Percentiles rank a stretch among this genome's conserved stretches.
Evolutionary conservation across 345 rosid species (phyloP).

Genomic region (Rhizophora apiculata): DNA sequence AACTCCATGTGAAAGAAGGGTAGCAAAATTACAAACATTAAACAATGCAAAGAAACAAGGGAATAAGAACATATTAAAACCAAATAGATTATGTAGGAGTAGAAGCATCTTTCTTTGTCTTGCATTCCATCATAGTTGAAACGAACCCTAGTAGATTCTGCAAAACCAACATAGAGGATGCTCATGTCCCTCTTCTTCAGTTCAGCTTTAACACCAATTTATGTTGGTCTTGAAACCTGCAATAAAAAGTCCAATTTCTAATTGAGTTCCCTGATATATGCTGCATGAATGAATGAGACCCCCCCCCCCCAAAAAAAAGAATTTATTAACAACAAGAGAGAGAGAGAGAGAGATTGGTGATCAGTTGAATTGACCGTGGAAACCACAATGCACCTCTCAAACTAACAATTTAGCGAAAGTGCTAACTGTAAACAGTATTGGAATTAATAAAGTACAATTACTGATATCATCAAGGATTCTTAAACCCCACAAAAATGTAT

Average conservation of each 20-base stretch:
- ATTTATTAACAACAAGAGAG: constrained; percentile 4
- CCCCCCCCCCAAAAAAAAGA: background rate
- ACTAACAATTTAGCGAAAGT: constrained; percentile 10
- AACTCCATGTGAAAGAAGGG: constrained; percentile 24
- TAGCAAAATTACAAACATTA: constrained; percentile 10
- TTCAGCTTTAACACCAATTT: constrained; percentile 34
- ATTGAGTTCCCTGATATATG: constrained; percentile 22
- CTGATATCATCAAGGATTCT: constrained; percentile 16
- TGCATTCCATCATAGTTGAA: constrained; percentile 21
- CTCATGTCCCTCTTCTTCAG: constrained; percentile 24
- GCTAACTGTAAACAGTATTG: constrained; percentile 23
- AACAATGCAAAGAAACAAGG: constrained; percentile 16
- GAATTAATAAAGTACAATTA: constrained; percentile 19
- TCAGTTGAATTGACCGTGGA: constrained; percentile 7
- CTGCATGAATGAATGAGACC: constrained; percentile 20
- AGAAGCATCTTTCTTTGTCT: constrained; percentile 4
- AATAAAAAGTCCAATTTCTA: constrained; percentile 14
- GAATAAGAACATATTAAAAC: constrained; percentile 8
- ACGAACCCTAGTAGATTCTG: constrained; percentile 16
- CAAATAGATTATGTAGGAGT: background rate
- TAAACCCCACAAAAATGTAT: background rate
- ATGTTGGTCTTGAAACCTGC: constrained; percentile 79
- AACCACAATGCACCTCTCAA: constrained; percentile 17
- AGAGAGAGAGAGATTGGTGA: constrained; percentile 6
- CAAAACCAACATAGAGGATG: constrained; percentile 27